Conservation (phyloP, 2,329 filamentous ascomycete genomes). For the Macrophomina tecta region DNA sequence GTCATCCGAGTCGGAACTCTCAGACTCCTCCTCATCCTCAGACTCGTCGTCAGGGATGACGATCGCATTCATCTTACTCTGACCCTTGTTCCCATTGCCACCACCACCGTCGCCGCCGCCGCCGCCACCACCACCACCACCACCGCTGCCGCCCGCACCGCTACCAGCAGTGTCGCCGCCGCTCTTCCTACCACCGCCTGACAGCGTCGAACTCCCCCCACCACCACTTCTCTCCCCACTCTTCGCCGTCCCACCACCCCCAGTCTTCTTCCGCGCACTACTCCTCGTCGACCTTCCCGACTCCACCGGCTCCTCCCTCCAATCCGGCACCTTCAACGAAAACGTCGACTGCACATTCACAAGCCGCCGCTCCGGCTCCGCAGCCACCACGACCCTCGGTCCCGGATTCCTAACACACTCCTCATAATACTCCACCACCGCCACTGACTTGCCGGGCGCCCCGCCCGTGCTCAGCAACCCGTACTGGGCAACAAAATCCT, state of each 20-base stretch:
- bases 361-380: no score
- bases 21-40: neutral
- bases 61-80: neutral
- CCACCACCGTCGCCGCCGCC: neutral
- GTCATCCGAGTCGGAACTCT: no score
- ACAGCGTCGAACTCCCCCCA: neutral
- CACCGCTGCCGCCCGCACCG: neutral
- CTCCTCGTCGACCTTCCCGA: neutral
- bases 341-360: neutral
- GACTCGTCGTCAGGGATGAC: neutral
- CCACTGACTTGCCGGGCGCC: neutral
- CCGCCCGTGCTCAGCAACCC: neutral
- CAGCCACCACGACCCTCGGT: no score
- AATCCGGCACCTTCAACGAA: neutral
- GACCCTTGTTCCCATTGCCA: neutral
- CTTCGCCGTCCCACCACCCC: neutral
- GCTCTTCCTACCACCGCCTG: neutral
- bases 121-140: neutral
- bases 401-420: no score
- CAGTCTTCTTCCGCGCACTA: neutral
- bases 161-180: neutral
- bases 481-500: neutral
- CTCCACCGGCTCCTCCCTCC: neutral
- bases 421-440: neutral
- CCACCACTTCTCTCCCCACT: neutral